Evolutionary conservation across 495 filamentous ascomycete genomes (phyloP).

Genomic region (Lindgomyces ingoldianus): DNA sequence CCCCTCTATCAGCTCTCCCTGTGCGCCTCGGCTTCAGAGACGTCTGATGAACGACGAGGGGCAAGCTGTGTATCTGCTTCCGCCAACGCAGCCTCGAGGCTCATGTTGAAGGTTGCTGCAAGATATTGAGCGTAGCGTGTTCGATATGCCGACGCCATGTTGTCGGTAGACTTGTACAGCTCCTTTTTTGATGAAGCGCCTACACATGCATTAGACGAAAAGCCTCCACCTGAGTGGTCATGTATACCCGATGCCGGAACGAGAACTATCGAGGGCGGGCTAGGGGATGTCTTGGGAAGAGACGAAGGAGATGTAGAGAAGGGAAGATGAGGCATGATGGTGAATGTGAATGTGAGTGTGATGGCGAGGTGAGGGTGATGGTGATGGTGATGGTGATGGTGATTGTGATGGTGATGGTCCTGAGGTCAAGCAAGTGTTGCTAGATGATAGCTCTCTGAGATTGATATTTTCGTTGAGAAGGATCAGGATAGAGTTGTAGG

Average conservation of each 20-base stretch:
- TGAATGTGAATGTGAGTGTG: background rate
- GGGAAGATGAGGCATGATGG: slow-evolving; percentile 35
- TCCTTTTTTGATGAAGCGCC: slow-evolving; percentile 24
- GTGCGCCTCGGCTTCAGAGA: slow-evolving; percentile 29
- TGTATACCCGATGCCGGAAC: slow-evolving; percentile 34
- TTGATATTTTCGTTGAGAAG: background rate
- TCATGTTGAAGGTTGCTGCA: slow-evolving; percentile 37
- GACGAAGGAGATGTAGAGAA: slow-evolving; percentile 32
- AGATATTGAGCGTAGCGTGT: slow-evolving; percentile 38
- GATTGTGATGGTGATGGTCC: background rate
- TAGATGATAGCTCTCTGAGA: slow-evolving; percentile 12
- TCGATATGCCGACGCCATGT: slow-evolving; percentile 30
- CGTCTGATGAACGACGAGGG: slow-evolving; percentile 30
- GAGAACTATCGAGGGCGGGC: slow-evolving; percentile 36
- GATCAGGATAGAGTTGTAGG: background rate
- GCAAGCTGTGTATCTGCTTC: slow-evolving; percentile 35
- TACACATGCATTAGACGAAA: slow-evolving; percentile 28
- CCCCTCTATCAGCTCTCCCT: slow-evolving; percentile 22
- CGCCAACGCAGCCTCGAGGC: slow-evolving; percentile 29
- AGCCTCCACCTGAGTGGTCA: slow-evolving; percentile 24
- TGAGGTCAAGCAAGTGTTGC: background rate
- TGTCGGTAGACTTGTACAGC: slow-evolving; percentile 30
- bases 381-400: background rate
- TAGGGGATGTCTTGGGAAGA: slow-evolving; percentile 20
- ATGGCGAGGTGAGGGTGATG: background rate